Evolutionary conservation across 23 red algal species (phyloP), one percentile per base, ranked within the genome.

Genomic region (Pyropia yezoensis): DNA sequence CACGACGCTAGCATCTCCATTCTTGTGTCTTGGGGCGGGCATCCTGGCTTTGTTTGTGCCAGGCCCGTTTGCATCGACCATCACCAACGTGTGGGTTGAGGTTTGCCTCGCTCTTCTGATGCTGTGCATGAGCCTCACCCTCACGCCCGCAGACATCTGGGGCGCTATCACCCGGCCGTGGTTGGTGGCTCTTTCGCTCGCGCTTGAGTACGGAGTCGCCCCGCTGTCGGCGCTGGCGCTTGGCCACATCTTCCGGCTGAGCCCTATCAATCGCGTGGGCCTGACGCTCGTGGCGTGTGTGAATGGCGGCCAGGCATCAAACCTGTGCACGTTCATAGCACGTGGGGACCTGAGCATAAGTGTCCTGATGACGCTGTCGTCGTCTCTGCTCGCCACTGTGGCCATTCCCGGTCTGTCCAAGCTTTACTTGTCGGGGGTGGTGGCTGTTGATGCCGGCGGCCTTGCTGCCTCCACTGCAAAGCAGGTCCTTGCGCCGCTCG

Each of bases 291-390:
- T 91, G 27, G 88, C 76, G 22, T 69, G 66, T 54, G 67, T 91
- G 18, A 73, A 63, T n/a, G 88, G 88, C 4, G 88, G 88, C 39
- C 88, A 91, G 55, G 76, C 88, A 3, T 78, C 71, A 50, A 91
- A 91, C 61, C 57, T 91, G 14, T 91, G 78, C 65, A 91, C 88
- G 11, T 77, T 76, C 29, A 91, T 91, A 23, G 88, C 88, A 18
- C 60, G 80, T 9, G 88, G 88, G 2, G 77, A 91, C 74, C 59
- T 73, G 17, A 76, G 76, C 14, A 47, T 91, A 9, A 72, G 63
- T 53, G 88, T 91, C 15, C 54, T 69, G 1, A 91, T 91, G 88
- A 91, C 88, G 7, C 66, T 76, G 51, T 49, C 67, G 8, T 77
- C 76, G 9, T 83, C 88, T 22, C 27, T 91, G 14, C 52, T 61